These are phyloP conservation scores for Dactylis glomerata DNA, from an alignment of 176 grass and related monocot genomes.

Conservation along the genomic window DNA sequence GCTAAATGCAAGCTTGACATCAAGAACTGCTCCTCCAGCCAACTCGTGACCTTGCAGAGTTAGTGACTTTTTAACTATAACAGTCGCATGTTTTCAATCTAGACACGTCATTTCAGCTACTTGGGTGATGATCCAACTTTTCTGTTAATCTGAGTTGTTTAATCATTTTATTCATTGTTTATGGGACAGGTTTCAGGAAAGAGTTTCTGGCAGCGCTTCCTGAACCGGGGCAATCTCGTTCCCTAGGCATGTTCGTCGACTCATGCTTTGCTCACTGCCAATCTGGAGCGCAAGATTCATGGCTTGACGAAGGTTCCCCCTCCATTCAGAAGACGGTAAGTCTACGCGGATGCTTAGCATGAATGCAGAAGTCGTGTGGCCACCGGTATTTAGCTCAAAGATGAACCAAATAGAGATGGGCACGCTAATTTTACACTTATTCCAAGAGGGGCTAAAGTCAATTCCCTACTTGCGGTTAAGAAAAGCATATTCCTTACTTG, in stretches of 20 bases:
- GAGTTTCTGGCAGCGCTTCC: conserved; percentile 68
- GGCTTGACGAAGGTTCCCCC: conserved; percentile 54
- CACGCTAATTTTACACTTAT: no score
- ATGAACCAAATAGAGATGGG: no score
- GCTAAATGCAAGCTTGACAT: conserved; percentile 69
- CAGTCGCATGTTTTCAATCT: not conserved
- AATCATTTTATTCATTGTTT: not conserved
- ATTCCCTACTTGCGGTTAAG: not conserved
- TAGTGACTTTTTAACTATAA: not conserved
- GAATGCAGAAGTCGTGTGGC: no score
- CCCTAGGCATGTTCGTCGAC: conserved; percentile 78
- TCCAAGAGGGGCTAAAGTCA: no score
- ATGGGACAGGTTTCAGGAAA: conserved; percentile 58
- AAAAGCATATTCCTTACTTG: not conserved
- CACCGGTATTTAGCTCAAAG: no score
- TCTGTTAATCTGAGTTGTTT: not conserved
- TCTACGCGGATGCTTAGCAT: no score
- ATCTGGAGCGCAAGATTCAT: conserved; percentile 66
- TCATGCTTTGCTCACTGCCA: conserved; percentile 89
- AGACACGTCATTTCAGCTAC: not conserved
- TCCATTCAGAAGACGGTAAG: conserved; percentile 66
- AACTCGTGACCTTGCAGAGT: conserved; percentile 76
- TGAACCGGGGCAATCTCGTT: conserved; percentile 23
- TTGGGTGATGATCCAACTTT: not conserved
- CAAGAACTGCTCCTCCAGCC: conserved; percentile 55